Percentiles rank a stretch among this genome's conserved stretches.
phyloP scores from a whole-genome alignment of 1,284 basidiomycete genomes.

The Austroboletus novae-zelandiae region DNA sequence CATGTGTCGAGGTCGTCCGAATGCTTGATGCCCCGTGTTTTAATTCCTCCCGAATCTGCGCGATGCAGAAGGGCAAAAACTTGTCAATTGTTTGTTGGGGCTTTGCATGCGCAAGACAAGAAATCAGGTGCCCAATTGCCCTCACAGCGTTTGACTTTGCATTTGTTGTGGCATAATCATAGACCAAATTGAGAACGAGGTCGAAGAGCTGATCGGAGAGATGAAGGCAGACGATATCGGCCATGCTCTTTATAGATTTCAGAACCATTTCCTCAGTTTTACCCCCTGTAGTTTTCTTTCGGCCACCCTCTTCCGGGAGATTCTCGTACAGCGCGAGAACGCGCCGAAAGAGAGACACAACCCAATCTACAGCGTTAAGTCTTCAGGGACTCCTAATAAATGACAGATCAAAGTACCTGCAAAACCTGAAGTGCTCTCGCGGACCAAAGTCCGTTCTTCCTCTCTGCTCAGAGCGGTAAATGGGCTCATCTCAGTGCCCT shows the following conservation, averaged over 20 bases:
- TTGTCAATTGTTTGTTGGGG: slow-evolving; percentile 77
- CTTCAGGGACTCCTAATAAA: slow-evolving; percentile 1
- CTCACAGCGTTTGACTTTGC: slow-evolving; percentile 86
- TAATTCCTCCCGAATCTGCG: slow-evolving; percentile 85
- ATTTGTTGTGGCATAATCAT: slow-evolving; percentile 85
- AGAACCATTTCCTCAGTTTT: slow-evolving; percentile 85
- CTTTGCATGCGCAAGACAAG: slow-evolving; percentile 80
- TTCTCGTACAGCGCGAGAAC: slow-evolving; percentile 90
- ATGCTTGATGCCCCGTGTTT: slow-evolving; percentile 91
- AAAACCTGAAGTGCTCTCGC: slow-evolving; percentile 79
- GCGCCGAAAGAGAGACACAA: slow-evolving; percentile 82
- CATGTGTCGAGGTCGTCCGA: slow-evolving; percentile 83
- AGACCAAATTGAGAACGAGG: slow-evolving; percentile 81
- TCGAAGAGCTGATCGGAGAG: slow-evolving; percentile 88
- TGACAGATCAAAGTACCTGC: slow-evolving; percentile 49
- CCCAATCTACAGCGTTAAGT: slow-evolving; percentile 66
- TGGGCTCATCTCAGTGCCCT: slow-evolving; percentile 52
- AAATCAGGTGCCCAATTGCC: slow-evolving; percentile 87
- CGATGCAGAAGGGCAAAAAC: slow-evolving; percentile 78
- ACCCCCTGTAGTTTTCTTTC: slow-evolving; percentile 78
- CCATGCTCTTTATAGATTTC: slow-evolving; percentile 78
- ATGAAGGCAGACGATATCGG: slow-evolving; percentile 85
- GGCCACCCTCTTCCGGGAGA: slow-evolving; percentile 90
- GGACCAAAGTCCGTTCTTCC: slow-evolving; percentile 72
- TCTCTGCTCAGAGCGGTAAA: slow-evolving; percentile 53